Conservation (phyloP, 1,284 basidiomycete species). For the Apiotrichum akiyoshidainum region DNA sequence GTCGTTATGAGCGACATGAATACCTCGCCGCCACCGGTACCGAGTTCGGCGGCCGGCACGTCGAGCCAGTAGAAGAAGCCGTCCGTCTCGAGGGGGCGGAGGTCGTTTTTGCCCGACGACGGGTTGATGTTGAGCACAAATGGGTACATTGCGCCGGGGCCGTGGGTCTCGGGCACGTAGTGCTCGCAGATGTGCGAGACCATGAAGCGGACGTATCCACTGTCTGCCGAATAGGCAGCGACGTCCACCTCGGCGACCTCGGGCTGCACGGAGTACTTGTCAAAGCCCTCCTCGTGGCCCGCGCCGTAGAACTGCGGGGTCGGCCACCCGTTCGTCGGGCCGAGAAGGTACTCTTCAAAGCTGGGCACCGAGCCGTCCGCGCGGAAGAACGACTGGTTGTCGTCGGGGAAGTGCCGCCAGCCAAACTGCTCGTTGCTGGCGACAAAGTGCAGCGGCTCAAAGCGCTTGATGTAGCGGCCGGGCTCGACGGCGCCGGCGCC, state of each 20-base stretch:
- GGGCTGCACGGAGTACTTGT: not conserved
- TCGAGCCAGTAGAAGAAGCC: constrained; percentile 3
- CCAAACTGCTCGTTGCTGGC: constrained; percentile 14
- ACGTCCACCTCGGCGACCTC: not conserved
- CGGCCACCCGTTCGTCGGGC: not conserved
- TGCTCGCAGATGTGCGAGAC: constrained; percentile 11
- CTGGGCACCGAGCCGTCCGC: not conserved
- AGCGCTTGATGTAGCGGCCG: not conserved
- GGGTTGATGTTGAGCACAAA: not conserved
- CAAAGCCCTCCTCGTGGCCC: constrained; percentile 1
- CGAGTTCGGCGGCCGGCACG: not conserved
- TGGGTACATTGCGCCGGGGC: not conserved
- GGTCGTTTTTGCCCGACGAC: not conserved
- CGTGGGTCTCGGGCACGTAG: constrained; percentile 1
- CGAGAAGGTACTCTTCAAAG: constrained; percentile 13
- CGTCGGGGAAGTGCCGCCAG: constrained; percentile 8
- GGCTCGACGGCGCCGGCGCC: constrained; percentile 11
- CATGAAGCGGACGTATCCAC: constrained; percentile 6
- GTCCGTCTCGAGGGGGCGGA: not conserved
- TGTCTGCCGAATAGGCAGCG: not conserved
- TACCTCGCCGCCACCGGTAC: not conserved
- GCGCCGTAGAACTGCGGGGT: constrained; percentile 2
- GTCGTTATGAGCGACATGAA: constrained; percentile 3
- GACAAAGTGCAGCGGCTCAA: constrained; percentile 8
- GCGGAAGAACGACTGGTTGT: constrained; percentile 1